Percentiles rank a stretch among this genome's conserved stretches.
Conservation (phyloP, 352 stramenopile genomes). For the Aphanomyces stellatus region DNA sequence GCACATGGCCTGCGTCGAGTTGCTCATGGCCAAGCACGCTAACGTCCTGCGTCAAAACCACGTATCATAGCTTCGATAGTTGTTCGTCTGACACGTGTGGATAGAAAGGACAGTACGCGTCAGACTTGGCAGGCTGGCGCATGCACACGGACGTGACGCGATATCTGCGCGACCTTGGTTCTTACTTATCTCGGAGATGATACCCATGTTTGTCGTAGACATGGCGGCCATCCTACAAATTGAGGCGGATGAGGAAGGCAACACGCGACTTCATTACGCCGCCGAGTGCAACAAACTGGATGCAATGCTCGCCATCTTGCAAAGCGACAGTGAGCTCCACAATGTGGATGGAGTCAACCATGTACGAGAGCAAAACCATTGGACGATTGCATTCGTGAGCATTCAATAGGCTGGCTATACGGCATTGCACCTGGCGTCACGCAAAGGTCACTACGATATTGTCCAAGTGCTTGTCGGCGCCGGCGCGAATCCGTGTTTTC, state of each 20-base stretch:
- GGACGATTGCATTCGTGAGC: too few relatives aligned
- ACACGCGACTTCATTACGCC: constrained; percentile 16
- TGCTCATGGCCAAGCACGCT: neutral
- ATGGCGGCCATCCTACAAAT: neutral
- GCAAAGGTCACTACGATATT: constrained; percentile 3
- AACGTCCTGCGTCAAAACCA: constrained; percentile 12
- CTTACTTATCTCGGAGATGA: neutral
- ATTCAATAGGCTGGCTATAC: neutral
- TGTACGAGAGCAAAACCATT: too few relatives aligned
- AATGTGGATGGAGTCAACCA: constrained; percentile 1
- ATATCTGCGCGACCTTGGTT: constrained; percentile 1
- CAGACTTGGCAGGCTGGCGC: constrained; percentile 8
- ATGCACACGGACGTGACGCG: constrained; percentile 4
- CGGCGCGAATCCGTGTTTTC: neutral
- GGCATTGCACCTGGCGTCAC: neutral
- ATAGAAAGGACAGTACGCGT: constrained; percentile 9
- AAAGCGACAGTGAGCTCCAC: neutral
- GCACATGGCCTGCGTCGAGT: constrained; percentile 6
- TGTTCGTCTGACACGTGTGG: neutral
- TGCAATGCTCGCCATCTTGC: neutral
- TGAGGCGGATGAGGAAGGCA: neutral
- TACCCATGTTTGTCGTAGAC: neutral
- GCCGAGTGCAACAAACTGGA: constrained; percentile 4
- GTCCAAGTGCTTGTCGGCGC: neutral
- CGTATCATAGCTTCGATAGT: neutral